Evolutionary conservation across 345 rosid species (phyloP).

Genomic region (Syzygium jambos): DNA sequence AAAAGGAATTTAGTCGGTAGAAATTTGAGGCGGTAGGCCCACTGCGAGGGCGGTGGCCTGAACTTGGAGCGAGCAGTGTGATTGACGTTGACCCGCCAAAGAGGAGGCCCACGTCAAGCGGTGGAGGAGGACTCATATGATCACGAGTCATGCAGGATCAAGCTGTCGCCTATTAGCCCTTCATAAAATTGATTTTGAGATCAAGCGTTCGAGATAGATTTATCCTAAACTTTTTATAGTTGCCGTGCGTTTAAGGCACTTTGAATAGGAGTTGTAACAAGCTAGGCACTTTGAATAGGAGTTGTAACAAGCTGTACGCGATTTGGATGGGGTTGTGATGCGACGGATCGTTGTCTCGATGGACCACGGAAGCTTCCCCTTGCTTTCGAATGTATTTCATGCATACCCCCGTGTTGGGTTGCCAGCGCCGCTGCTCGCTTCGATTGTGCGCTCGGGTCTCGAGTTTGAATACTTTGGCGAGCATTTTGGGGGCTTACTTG

Average conservation of each 20-base stretch:
- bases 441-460: not conserved
- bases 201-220: fast-evolving
- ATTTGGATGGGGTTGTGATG: not conserved
- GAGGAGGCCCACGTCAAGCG: not conserved
- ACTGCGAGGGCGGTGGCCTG: not conserved
- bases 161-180: not conserved
- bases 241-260: not conserved
- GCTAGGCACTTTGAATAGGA: no score
- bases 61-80: no score
- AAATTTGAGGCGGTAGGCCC: not conserved
- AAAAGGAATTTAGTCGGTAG: no score
- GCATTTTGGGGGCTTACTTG: not conserved
- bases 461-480: not conserved
- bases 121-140: not conserved
- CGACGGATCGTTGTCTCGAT: fast-evolving
- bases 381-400: not conserved
- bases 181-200: not conserved
- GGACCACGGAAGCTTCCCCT: not conserved
- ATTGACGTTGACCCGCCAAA: not conserved
- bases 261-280: not conserved
- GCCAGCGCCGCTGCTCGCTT: not conserved
- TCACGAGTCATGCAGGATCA: not conserved
- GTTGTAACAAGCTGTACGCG: not conserved
- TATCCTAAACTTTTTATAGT: not conserved
- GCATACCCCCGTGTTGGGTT: not conserved